Conservation (phyloP, 495 filamentous ascomycete genomes). For the Penicillium coprophilum region DNA sequence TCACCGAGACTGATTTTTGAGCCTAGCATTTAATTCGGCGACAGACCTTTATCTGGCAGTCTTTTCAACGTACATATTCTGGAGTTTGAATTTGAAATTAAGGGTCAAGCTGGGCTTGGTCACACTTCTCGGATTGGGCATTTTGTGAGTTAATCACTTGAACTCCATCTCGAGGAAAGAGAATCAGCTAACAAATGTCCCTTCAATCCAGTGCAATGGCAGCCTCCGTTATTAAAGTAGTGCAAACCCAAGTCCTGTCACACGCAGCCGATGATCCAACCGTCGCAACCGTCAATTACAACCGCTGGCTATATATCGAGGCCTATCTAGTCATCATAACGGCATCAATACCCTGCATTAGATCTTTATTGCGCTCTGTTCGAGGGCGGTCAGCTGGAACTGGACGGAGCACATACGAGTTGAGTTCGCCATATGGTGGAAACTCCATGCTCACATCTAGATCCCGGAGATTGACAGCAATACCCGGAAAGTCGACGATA, state of each 20-base stretch:
- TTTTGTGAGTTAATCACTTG: conserved; percentile 33
- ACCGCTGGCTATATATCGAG: conserved; percentile 35
- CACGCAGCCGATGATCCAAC: conserved; percentile 28
- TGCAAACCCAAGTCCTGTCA: conserved; percentile 29
- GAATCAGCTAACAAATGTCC: neutral
- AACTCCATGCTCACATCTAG: conserved; percentile 6
- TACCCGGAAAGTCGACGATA: conserved; percentile 12
- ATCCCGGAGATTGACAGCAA: conserved; percentile 5
- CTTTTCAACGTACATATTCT: conserved; percentile 48
- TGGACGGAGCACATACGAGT: conserved; percentile 18
- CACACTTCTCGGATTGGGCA: conserved; percentile 44
- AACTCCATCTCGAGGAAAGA: neutral
- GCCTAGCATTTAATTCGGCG: conserved; percentile 42
- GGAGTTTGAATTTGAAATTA: conserved; percentile 41
- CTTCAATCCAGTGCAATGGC: conserved; percentile 27
- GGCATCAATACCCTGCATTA: conserved; percentile 32
- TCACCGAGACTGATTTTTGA: neutral
- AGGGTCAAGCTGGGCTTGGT: conserved; percentile 49
- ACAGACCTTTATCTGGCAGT: conserved; percentile 51
- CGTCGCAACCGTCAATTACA: conserved; percentile 26
- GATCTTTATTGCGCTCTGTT: conserved; percentile 22
- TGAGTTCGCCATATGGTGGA: conserved; percentile 14
- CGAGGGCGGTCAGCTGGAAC: conserved; percentile 9
- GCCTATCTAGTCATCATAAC: conserved; percentile 36
- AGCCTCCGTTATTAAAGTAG: conserved; percentile 33